Evolutionary conservation across 768 basidiomycete species (phyloP).

Genomic region (Lactifluus pinguis): DNA sequence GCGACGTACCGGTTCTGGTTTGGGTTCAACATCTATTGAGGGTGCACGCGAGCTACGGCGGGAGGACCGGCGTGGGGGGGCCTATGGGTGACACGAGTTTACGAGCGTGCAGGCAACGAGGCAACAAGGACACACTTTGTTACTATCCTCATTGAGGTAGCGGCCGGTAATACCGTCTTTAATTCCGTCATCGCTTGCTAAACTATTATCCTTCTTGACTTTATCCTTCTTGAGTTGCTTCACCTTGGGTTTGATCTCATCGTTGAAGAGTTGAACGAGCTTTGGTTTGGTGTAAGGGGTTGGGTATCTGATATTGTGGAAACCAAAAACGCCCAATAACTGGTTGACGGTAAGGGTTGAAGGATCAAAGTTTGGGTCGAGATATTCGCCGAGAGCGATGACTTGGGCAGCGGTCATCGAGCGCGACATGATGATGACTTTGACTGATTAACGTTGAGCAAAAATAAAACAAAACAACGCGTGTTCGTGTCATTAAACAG

Average conservation of each 20-base stretch:
- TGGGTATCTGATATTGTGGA: slow-evolving; percentile 68
- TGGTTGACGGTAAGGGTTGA: slow-evolving; percentile 69
- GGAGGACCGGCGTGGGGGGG: slow-evolving; percentile 44
- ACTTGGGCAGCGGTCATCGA: slow-evolving; percentile 66
- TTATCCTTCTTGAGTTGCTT: slow-evolving; percentile 54
- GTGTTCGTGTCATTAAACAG: slow-evolving; percentile 10
- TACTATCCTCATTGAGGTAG: slow-evolving; percentile 39
- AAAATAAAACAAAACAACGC: slow-evolving; percentile 1
- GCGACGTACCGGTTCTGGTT: slow-evolving; percentile 47
- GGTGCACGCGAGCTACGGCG: slow-evolving; percentile 55
- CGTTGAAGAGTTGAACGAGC: slow-evolving; percentile 68
- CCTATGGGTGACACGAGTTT: slow-evolving; percentile 22
- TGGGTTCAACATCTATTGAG: slow-evolving; percentile 32
- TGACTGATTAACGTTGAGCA: background rate
- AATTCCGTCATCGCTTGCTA: slow-evolving; percentile 76
- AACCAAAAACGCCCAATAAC: slow-evolving; percentile 65
- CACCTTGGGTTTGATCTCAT: slow-evolving; percentile 57
- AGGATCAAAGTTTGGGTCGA: slow-evolving; percentile 72
- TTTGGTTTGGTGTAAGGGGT: slow-evolving; percentile 70
- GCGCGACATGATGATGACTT: slow-evolving; percentile 49
- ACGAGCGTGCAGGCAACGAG: slow-evolving; percentile 9
- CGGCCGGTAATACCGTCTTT: slow-evolving; percentile 75
- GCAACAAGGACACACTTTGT: slow-evolving; percentile 32
- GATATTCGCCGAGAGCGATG: slow-evolving; percentile 66
- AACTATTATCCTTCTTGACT: slow-evolving; percentile 54